Base-by-base conservation (phyloP, 176 grass and related monocot genomes). In the Eragrostis curvula region DNA sequence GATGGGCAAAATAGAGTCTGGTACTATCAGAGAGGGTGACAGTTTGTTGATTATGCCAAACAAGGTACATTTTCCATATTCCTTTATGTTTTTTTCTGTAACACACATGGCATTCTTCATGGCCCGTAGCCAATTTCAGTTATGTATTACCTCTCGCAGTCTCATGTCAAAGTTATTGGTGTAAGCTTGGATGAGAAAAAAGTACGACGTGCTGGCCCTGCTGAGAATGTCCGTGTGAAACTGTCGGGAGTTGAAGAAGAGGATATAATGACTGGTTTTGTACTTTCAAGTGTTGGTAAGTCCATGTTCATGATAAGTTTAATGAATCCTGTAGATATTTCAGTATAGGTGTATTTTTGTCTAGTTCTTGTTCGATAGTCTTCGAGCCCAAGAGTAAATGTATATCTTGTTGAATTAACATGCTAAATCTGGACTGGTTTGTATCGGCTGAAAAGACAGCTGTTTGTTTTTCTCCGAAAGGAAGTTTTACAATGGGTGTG, bases 1-100 rank as follows among this genome's bases (percentile, higher is more conserved):
- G 7, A 99, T 99, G 96, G 96, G 96, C 24, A 96, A 99, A 89
- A 88, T 99, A 46, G 96, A 99, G 79, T 87, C 93, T 21, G 96
- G 96, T 29, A 85, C 86, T 28, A 92, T 99, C 68, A 71, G 73
- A 48, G 91, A 92, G 74, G 96, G 96, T 79, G 96, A 99, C 73
- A 92, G 50, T 58, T 94, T 99, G 67, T 88, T 96, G 60, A 70
- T 96, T 67, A 94, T 99, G 93, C 96, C 96, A 29, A 99, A 99
- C 80, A 99, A 89, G 86, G 93, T 99, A 92, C 49, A 36, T 28
- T 14, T 65, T 21, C 72, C 24, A 71, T 66, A 2, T 21, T 77
- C 10, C 12, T 81, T 61, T 61, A 36, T 17, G n/a, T 80, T 43
- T 28, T 30, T 36, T 68, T 20, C 12, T 66, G 12, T 58, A 32